Evolutionary conservation across 805 yeast genomes (phyloP).

Genomic region (Barnettozyma sucrosica): DNA sequence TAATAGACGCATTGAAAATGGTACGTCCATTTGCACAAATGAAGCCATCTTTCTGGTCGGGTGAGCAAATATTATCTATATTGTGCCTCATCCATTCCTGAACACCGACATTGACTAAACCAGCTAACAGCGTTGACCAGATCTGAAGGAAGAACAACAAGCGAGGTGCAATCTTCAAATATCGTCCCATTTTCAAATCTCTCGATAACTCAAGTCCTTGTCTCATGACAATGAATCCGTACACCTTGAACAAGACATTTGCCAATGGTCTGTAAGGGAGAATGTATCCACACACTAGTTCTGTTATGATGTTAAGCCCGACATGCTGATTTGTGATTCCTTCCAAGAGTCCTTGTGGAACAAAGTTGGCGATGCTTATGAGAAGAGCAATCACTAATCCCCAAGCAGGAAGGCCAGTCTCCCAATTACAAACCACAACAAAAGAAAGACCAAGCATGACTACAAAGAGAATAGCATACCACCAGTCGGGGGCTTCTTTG

Average conservation of each 20-base stretch:
- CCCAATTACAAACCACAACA: conserved; percentile 30
- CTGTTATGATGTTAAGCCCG: conserved; percentile 55
- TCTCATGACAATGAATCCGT: conserved; percentile 47
- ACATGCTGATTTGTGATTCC: conserved; percentile 50
- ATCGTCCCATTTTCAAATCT: conserved; percentile 50
- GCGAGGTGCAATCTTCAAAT: conserved; percentile 53
- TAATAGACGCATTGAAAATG: conserved; percentile 44
- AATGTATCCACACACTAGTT: conserved; percentile 53
- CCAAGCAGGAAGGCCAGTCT: conserved; percentile 56
- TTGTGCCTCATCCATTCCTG: conserved; percentile 36
- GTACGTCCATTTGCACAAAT: conserved; percentile 37
- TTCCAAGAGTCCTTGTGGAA: conserved; percentile 53
- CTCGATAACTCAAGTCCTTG: conserved; percentile 47
- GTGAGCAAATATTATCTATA: conserved; percentile 33
- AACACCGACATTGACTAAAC: conserved; percentile 32
- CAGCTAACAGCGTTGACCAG: conserved; percentile 34
- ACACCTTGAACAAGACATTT: conserved; percentile 45
- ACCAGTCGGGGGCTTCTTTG: conserved; percentile 62
- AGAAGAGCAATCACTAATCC: conserved; percentile 50
- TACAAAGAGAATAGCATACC: conserved; percentile 29
- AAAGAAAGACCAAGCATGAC: conserved; percentile 27
- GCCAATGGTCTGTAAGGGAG: conserved; percentile 51
- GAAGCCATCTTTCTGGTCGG: conserved; percentile 37
- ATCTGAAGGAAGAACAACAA: conserved; percentile 43
- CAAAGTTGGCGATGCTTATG: conserved; percentile 45